phyloP scores from a whole-genome alignment of 2,329 filamentous ascomycete species.

The Leptographium flavum region DNA sequence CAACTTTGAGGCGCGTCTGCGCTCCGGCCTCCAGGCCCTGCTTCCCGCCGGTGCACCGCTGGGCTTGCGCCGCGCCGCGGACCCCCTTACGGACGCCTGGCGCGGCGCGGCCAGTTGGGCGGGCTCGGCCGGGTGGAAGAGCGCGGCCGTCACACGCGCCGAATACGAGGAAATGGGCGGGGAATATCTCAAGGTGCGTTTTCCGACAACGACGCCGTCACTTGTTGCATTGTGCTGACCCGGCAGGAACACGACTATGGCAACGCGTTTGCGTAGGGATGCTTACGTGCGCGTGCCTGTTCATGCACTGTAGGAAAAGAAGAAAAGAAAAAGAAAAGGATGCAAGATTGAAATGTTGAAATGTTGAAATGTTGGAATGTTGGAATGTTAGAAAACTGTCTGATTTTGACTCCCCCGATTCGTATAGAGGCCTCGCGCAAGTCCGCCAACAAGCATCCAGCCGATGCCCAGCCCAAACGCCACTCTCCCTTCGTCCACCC shows the following conservation, averaged over 20 bases:
- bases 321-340: too few relatives aligned
- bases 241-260: conserved; percentile 48
- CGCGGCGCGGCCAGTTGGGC: conserved; percentile 83
- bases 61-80: conserved; percentile 55
- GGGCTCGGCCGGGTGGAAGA: conserved; percentile 41
- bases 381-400: background rate
- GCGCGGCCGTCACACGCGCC: conserved; percentile 56
- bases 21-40: conserved; percentile 55
- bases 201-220: background rate
- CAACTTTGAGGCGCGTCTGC: conserved; percentile 73
- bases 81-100: conserved; percentile 83
- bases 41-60: conserved; percentile 56
- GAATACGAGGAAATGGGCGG: conserved; percentile 87
- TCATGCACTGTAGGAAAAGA: too few relatives aligned
- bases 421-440: too few relatives aligned
- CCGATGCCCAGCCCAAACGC: background rate
- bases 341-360: too few relatives aligned
- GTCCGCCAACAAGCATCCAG: background rate
- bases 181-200: conserved; percentile 74
- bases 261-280: conserved; percentile 29
- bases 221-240: conserved; percentile 2
- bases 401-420: too few relatives aligned
- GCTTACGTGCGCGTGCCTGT: too few relatives aligned
- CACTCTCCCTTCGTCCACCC: background rate
- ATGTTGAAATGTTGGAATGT: too few relatives aligned